Conservation (phyloP, 1,284 basidiomycete species). For the Flammula alnicola region DNA sequence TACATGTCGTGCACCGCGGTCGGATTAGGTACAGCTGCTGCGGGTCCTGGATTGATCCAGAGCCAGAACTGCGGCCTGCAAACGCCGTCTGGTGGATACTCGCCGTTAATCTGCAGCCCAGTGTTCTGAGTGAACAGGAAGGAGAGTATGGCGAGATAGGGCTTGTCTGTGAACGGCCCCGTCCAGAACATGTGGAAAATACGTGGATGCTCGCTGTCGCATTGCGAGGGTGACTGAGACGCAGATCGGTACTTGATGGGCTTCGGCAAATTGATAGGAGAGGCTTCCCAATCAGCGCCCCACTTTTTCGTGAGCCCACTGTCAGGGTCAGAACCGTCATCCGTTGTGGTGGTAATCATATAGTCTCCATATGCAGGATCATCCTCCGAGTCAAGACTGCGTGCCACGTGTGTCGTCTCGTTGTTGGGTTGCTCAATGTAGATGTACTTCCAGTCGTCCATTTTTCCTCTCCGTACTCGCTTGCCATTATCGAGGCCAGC, state of each 20-base stretch:
- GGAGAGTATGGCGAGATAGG: constrained; percentile 78
- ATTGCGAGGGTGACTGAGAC: constrained; percentile 57
- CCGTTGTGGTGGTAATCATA: constrained; percentile 10
- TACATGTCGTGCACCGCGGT: constrained; percentile 73
- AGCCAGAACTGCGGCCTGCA: constrained; percentile 85
- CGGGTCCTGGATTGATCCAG: constrained; percentile 86
- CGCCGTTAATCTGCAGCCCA: constrained; percentile 58
- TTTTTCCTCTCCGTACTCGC: constrained; percentile 59
- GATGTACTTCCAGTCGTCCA: constrained; percentile 72
- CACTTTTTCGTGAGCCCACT: constrained; percentile 42
- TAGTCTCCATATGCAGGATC: constrained; percentile 14
- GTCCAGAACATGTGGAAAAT: constrained; percentile 90
- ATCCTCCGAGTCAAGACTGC: constrained; percentile 19
- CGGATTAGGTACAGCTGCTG: constrained; percentile 72
- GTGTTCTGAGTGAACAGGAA: constrained; percentile 85
- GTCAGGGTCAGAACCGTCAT: constrained; percentile 36
- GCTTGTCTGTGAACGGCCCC: constrained; percentile 84
- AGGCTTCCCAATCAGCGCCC: constrained; percentile 47
- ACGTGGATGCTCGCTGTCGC: constrained; percentile 72
- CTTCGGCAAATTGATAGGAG: constrained; percentile 45
- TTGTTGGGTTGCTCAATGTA: constrained; percentile 59
- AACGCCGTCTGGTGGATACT: constrained; percentile 39
- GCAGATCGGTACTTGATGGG: constrained; percentile 55
- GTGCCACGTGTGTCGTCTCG: constrained; percentile 22
- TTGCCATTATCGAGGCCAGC: constrained; percentile 74